Base-by-base conservation (phyloP, 805 yeast genomes). In the Candida methanosorbosa region DNA sequence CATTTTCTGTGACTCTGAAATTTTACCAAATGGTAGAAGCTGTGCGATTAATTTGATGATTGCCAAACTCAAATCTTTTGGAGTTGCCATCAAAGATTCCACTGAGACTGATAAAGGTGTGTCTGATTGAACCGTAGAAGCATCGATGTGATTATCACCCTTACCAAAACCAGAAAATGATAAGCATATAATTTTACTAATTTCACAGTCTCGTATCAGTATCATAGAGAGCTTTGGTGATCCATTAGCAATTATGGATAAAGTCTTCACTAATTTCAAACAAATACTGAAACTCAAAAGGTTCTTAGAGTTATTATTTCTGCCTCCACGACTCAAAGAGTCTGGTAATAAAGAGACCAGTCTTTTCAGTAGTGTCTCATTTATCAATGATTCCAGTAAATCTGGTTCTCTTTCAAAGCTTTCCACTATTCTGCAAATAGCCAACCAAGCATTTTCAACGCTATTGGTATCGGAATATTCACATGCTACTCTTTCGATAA, bases 81-180 rank as follows among this genome's bases (percentile, higher is more conserved):
- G 87, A 2, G 78, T 72, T 35, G 78, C 72, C 75, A 84, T 79
- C 27, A 86, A 55, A 0, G 84, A 72, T 47, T 83, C 94, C 30
- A 80, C 72, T 5, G 85, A 62, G 1, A 74, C 51, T 1, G 35
- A 26, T 5, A 14, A 6, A 1, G 34, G 20, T 9, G 16, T 15
- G 18, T 18, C 25, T 11, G 25, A 30, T 4, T 18, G 34, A 3
- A 9, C 15, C 7, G 29, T 12, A 4, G 21, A 14, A 8, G 34
- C 15, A 17, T 15, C 14, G n/a, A n/a, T n/a, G n/a, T n/a, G n/a
- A 4, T 14, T 12, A 31, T 42, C 43, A 7, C 43, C 9, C 37
- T 69, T 70, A 9, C 72, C 64, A 44, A 68, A 77, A 28, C 66
- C 69, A 18, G 70, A 61, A 36, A 83, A 56, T 1, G 79, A 64